phyloP scores from a whole-genome alignment of 306 rosid species.

The Medicago lupulina region DNA sequence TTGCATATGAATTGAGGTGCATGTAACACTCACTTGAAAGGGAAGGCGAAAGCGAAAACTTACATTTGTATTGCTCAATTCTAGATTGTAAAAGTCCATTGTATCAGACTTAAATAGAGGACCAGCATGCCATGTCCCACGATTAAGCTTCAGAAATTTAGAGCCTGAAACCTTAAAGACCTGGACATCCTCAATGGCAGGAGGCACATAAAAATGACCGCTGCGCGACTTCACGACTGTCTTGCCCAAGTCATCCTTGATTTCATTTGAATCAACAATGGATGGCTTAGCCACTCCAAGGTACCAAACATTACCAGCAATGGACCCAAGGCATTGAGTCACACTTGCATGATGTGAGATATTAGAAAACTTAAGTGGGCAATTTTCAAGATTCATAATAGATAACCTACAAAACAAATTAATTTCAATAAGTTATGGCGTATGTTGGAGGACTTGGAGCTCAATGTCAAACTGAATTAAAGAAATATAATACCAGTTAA shows the following conservation, averaged over 20 bases:
- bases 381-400: constrained; percentile 67
- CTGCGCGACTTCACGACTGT: constrained; percentile 49
- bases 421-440: background rate
- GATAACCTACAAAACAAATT: constrained; percentile 56
- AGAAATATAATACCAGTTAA: background rate
- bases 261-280: constrained; percentile 52
- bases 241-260: constrained; percentile 6
- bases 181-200: constrained; percentile 59
- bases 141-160: constrained; percentile 77
- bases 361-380: constrained; percentile 56
- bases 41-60: constrained; percentile 34
- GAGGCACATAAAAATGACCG: constrained; percentile 76
- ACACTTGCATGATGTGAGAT: constrained; percentile 88
- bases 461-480: constrained; percentile 11
- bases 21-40: background rate
- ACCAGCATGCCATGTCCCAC: constrained; percentile 97
- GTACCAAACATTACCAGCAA: constrained; percentile 85
- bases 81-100: constrained; percentile 79
- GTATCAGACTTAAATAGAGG: constrained; percentile 68
- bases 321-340: constrained; percentile 90
- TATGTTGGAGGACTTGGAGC: background rate
- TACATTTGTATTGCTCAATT: constrained; percentile 73
- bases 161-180: constrained; percentile 74
- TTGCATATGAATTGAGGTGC: constrained; percentile 30
- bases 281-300: constrained; percentile 88